These are phyloP conservation scores for Staphylotrichum tortipilum DNA, from an alignment of 495 filamentous ascomycete genomes.

Conservation along the genomic window DNA sequence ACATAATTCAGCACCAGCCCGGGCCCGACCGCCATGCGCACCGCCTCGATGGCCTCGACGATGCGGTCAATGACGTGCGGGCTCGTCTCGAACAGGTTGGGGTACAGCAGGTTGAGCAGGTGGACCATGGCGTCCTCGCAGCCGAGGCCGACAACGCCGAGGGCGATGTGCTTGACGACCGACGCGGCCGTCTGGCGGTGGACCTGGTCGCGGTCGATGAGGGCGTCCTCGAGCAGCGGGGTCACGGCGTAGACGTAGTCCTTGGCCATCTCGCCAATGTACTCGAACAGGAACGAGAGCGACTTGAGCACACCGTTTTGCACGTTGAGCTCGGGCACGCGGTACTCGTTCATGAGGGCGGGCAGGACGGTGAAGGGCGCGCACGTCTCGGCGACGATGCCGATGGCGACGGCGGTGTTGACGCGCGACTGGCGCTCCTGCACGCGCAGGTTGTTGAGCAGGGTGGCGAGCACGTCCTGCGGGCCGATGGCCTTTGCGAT, in stretches of 20 bases:
- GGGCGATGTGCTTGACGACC: constrained; percentile 94
- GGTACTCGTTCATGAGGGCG: constrained; percentile 98
- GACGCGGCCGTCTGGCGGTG: constrained; percentile 94
- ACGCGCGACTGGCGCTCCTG: constrained; percentile 97
- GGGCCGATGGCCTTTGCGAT: constrained; percentile 99
- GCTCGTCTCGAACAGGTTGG: constrained; percentile 96
- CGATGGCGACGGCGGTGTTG: constrained; percentile 96
- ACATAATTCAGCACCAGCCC: constrained; percentile 93
- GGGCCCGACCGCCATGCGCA: constrained; percentile 86
- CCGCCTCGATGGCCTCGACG: constrained; percentile 93
- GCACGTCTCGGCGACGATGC: constrained; percentile 99
- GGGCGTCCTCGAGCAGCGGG: constrained; percentile 92
- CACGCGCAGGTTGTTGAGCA: constrained; percentile 93
- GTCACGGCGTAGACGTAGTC: constrained; percentile 99
- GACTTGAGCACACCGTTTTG: constrained; percentile 98
- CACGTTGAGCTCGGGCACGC: constrained; percentile 95
- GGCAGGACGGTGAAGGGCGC: constrained; percentile 98
- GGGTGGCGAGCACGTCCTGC: constrained; percentile 89
- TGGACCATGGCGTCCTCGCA: constrained; percentile 99
- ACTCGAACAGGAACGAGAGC: constrained; percentile 95
- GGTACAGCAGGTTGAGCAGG: constrained; percentile 89
- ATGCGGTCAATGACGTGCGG: constrained; percentile 98
- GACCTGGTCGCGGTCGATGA: constrained; percentile 97
- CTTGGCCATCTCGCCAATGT: constrained; percentile 99
- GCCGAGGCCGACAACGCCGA: constrained; percentile 93